A percentile compares a stretch with the other conserved stretches of the same genome.
These are phyloP conservation scores for Craterostigma plantagineum DNA, from an alignment of 257 asterid genomes.

Conservation along the genomic window DNA sequence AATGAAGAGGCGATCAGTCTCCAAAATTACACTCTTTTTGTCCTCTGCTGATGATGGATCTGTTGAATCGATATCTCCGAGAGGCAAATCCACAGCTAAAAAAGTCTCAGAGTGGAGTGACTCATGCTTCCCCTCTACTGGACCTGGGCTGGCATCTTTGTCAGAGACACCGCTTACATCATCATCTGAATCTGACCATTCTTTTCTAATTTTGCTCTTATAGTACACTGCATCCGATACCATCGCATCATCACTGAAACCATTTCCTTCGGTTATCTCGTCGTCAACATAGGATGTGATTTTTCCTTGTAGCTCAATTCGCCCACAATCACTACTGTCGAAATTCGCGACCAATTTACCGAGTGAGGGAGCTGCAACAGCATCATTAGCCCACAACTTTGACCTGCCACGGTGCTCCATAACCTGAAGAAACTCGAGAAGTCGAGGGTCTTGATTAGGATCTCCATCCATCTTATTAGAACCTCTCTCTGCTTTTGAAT, in stretches of 20 bases:
- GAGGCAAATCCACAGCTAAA: constrained; percentile 20
- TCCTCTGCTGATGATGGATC: constrained; percentile 23
- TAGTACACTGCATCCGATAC: constrained; percentile 63
- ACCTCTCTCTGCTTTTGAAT: constrained; percentile 16
- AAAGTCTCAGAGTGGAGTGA: constrained; percentile 16
- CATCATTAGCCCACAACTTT: constrained; percentile 87
- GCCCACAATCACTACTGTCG: constrained; percentile 14
- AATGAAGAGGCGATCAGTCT: constrained; percentile 58
- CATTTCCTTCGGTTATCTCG: constrained; percentile 10
- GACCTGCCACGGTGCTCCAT: constrained; percentile 74
- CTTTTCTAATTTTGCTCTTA: constrained; percentile 45
- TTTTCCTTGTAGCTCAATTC: constrained; percentile 19
- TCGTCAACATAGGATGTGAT: constrained; percentile 13
- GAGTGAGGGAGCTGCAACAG: constrained; percentile 30
- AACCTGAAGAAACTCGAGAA: constrained; percentile 73
- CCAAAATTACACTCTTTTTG: constrained; percentile 28
- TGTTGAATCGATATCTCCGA: constrained; percentile 15
- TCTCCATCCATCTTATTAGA: constrained; percentile 23
- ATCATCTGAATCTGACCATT: constrained; percentile 51
- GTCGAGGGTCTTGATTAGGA: constrained; percentile 39
- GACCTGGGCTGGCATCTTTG: constrained; percentile 9
- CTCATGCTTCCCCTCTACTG: constrained; percentile 14
- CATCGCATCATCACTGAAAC: constrained; percentile 24
- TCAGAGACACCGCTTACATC: constrained; percentile 12
- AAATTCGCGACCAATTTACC: constrained; percentile 13